Evolutionary conservation across 179 eudicot genomes (phyloP).

Genomic region (Carnegiea gigantea): DNA sequence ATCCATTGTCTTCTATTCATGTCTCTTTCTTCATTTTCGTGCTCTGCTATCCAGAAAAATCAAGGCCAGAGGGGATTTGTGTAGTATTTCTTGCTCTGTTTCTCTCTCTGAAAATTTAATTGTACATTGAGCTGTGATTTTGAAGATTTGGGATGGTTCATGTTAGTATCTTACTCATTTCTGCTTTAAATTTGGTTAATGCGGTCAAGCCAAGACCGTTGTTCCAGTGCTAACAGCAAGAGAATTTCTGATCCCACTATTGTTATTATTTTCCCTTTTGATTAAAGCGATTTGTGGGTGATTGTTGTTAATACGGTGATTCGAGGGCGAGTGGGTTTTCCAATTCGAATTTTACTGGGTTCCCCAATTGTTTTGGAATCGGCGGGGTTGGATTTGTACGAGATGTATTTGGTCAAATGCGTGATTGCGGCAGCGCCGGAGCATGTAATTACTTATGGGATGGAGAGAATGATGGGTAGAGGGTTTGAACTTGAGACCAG

Average conservation of each 20-base stretch:
- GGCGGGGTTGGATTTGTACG: slow-evolving; percentile 35
- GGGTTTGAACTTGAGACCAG: slow-evolving; percentile 21
- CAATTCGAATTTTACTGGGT: too few species aligned
- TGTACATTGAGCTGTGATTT: too few species aligned
- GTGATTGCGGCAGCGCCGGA: slow-evolving; percentile 80
- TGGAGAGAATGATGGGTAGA: slow-evolving; percentile 23
- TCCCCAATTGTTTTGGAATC: too few species aligned
- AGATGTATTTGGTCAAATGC: too few species aligned
- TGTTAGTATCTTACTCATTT: background rate
- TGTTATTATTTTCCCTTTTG: background rate
- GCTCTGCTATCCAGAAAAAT: too few species aligned
- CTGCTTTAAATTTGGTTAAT: slow-evolving; percentile 15
- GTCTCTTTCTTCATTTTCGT: too few species aligned
- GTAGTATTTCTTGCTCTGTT: too few species aligned
- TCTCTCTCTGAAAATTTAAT: too few species aligned
- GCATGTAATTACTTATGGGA: slow-evolving; percentile 47
- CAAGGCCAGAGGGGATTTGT: too few species aligned
- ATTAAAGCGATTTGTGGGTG: background rate
- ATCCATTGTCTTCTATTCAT: too few species aligned
- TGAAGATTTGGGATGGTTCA: background rate
- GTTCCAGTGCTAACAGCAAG: slow-evolving; percentile 33
- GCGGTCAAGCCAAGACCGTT: too few species aligned
- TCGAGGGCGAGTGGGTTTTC: too few species aligned
- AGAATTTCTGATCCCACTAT: background rate
- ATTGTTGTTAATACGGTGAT: background rate